phyloP scores from a whole-genome alignment of 257 asterid genomes.

The Capsicum pubescens region DNA sequence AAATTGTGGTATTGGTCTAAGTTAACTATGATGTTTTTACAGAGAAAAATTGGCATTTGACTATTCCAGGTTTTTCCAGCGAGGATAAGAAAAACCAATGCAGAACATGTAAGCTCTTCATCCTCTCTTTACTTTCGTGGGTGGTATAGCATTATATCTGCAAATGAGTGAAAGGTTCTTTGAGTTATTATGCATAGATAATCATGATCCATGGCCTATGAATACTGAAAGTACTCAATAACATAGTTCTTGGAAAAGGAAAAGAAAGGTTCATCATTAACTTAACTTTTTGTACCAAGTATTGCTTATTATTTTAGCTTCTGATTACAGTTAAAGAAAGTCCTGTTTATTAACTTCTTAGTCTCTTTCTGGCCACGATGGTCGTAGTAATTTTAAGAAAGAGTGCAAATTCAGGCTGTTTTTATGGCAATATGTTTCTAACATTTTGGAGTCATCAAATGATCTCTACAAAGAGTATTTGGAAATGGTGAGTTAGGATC shows the following conservation, averaged over 20 bases:
- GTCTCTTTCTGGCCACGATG: not conserved
- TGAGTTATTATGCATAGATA: not conserved
- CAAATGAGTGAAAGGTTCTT: too few species aligned
- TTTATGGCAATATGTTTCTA: slow-evolving; percentile 27
- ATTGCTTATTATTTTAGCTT: too few species aligned
- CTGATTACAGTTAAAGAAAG: too few species aligned
- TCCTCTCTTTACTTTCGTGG: slow-evolving; percentile 22
- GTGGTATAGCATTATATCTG: not conserved
- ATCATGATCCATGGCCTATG: slow-evolving; percentile 10
- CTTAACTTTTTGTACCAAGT: too few species aligned
- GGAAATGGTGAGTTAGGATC: slow-evolving; percentile 63
- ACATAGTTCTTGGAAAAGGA: too few species aligned
- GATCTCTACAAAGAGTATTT: slow-evolving; percentile 70
- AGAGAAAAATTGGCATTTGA: slow-evolving; percentile 88
- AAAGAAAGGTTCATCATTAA: too few species aligned
- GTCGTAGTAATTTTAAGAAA: slow-evolving; percentile 4
- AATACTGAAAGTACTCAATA: not conserved
- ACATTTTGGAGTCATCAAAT: slow-evolving; percentile 47
- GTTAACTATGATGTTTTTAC: slow-evolving; percentile 38
- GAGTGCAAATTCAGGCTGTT: not conserved
- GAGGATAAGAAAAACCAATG: slow-evolving; percentile 61
- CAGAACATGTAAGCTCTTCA: slow-evolving; percentile 60
- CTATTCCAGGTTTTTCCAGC: slow-evolving; percentile 85
- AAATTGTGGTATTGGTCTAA: not conserved
- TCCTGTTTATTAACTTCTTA: too few species aligned